Evolutionary conservation across 768 basidiomycete genomes (phyloP).

Genomic region (Lactarius sp.): DNA sequence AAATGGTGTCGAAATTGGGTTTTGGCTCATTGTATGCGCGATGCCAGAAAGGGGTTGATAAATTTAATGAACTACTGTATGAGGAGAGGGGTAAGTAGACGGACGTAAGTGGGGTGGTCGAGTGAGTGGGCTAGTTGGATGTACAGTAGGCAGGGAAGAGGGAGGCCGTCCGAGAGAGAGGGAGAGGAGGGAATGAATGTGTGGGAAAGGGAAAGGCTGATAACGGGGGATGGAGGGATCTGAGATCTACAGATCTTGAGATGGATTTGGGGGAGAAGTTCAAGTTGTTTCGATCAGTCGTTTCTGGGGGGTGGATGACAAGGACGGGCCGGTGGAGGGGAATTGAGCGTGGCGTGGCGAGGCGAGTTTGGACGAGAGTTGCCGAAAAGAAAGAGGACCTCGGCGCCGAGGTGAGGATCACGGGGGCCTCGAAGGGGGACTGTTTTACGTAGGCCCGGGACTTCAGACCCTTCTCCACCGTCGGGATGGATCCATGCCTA

Average conservation of each 20-base stretch:
- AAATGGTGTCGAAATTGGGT: background rate
- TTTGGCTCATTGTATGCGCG: background rate
- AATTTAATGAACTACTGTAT: background rate
- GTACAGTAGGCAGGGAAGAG: background rate
- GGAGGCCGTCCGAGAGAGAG: slow-evolving; percentile 1
- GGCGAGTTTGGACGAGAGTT: slow-evolving; percentile 30
- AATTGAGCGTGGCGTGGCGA: slow-evolving; percentile 24
- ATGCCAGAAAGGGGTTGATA: no score
- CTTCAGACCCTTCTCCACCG: slow-evolving; percentile 37
- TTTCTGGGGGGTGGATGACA: slow-evolving; percentile 25
- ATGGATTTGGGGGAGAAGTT: slow-evolving; percentile 28
- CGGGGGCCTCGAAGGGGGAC: slow-evolving; percentile 22
- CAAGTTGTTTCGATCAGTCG: slow-evolving; percentile 24
- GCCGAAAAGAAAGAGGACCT: slow-evolving; percentile 34
- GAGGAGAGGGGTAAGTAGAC: background rate
- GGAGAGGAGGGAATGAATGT: slow-evolving; percentile 6
- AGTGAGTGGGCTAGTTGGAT: background rate
- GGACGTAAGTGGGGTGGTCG: background rate
- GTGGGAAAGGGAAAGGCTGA: slow-evolving; percentile 22
- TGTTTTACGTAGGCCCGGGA: slow-evolving; percentile 24
- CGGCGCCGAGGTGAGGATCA: slow-evolving; percentile 39
- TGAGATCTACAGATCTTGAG: slow-evolving; percentile 26
- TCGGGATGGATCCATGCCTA: slow-evolving; percentile 31
- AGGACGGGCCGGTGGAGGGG: slow-evolving; percentile 33
- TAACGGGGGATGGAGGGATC: slow-evolving; percentile 23